phyloP scores from a whole-genome alignment of 441 rosid genomes.

The Gossypium davidsonii region DNA sequence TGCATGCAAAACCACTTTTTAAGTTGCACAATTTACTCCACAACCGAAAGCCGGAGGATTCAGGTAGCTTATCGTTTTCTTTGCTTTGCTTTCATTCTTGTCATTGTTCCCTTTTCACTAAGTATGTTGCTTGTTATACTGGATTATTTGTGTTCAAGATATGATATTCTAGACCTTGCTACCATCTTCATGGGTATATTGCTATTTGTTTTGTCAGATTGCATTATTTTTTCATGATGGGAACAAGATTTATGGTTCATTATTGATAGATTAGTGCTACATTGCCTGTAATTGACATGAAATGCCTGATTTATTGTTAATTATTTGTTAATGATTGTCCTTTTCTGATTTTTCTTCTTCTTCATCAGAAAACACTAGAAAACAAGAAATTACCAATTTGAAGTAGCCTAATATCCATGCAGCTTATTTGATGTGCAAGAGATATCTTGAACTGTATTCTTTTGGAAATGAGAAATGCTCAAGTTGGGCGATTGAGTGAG shows the following conservation, averaged over 20 bases:
- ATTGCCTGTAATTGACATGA: constrained; percentile 2
- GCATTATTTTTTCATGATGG: background rate
- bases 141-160: background rate
- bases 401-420: background rate
- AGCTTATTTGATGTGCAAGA: constrained; percentile 7
- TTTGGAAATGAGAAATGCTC: background rate
- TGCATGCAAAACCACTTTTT: constrained; percentile 72
- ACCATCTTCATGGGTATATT: constrained; percentile 7
- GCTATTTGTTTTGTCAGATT: background rate
- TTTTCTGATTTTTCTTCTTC: background rate
- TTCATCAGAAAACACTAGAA: background rate
- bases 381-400: background rate
- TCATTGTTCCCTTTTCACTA: background rate
- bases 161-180: background rate
- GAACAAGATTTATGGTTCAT: background rate
- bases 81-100: constrained; percentile 8
- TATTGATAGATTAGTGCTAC: background rate
- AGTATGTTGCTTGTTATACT: constrained; percentile 8
- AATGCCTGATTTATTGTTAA: background rate
- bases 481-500: background rate
- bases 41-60: constrained; percentile 50
- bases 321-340: background rate
- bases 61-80: constrained; percentile 42
- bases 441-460: constrained; percentile 6
- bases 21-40: constrained; percentile 73